These are phyloP conservation scores for Camelina sativa DNA, from an alignment of 345 rosid species.

Conservation along the genomic window DNA sequence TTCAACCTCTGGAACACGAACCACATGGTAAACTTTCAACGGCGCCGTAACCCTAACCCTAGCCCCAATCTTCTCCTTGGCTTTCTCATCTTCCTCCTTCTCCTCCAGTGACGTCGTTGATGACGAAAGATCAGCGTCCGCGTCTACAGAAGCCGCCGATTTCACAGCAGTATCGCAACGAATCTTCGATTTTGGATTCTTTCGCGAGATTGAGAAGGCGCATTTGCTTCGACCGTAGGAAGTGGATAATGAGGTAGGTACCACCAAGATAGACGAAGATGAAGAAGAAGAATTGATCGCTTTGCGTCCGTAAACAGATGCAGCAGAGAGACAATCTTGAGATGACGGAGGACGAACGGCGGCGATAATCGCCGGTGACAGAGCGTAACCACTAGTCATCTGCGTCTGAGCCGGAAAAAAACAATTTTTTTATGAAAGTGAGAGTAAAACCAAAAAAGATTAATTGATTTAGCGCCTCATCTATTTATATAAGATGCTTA, in stretches of 20 bases:
- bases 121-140: slow-evolving; percentile 33
- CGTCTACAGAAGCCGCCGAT: slow-evolving; percentile 42
- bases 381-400: slow-evolving; percentile 41
- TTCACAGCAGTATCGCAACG: slow-evolving; percentile 52
- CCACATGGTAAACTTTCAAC: slow-evolving; percentile 86
- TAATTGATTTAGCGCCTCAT: background rate
- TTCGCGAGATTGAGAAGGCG: slow-evolving; percentile 31
- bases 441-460: background rate
- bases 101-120: slow-evolving; percentile 44
- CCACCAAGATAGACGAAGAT: slow-evolving; percentile 10
- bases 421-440: slow-evolving; percentile 14
- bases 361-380: slow-evolving; percentile 42
- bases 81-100: slow-evolving; percentile 42
- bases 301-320: slow-evolving; percentile 3
- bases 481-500: background rate
- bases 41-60: slow-evolving; percentile 79
- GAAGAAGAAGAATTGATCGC: slow-evolving; percentile 29
- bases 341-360: slow-evolving; percentile 41
- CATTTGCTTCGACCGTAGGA: slow-evolving; percentile 38
- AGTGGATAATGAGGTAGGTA: slow-evolving; percentile 24
- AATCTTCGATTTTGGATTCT: slow-evolving; percentile 31
- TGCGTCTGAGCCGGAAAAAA: slow-evolving; percentile 28
- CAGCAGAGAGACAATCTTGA: slow-evolving; percentile 6
- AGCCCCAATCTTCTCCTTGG: slow-evolving; percentile 58
- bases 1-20: slow-evolving; percentile 73